Percentiles rank a stretch among this genome's conserved stretches.
These are phyloP conservation scores for Zygosaccharomyces pseudorouxii DNA, from an alignment of 805 yeast genomes.

Conservation along the genomic window DNA sequence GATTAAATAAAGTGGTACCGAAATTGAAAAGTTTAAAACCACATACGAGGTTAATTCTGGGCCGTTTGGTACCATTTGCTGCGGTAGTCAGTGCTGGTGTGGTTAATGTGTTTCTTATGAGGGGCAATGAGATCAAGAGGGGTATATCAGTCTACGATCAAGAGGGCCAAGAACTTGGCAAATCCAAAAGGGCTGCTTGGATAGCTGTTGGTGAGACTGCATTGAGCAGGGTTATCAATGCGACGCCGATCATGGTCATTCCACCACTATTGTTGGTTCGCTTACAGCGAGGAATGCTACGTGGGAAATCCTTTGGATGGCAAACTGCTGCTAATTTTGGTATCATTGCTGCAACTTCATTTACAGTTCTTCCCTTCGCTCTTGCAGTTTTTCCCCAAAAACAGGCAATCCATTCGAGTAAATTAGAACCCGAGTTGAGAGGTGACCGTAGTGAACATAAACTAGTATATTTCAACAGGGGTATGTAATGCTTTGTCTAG, in stretches of 20 bases:
- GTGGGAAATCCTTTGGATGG: slow-evolving; percentile 58
- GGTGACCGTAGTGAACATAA: slow-evolving; percentile 53
- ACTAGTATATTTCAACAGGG: slow-evolving; percentile 84
- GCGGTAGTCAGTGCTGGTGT: slow-evolving; percentile 98
- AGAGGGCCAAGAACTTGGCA: slow-evolving; percentile 63
- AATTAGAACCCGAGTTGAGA: slow-evolving; percentile 62
- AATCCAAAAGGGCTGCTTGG: slow-evolving; percentile 79
- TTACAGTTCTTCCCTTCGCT: slow-evolving; percentile 89
- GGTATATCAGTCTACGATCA: slow-evolving; percentile 71
- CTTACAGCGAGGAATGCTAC: slow-evolving; percentile 66
- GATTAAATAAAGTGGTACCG: slow-evolving; percentile 89
- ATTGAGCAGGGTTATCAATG: slow-evolving; percentile 87
- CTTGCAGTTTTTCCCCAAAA: slow-evolving; percentile 93
- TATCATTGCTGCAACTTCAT: slow-evolving; percentile 76
- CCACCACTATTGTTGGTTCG: slow-evolving; percentile 84
- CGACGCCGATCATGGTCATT: slow-evolving; percentile 95
- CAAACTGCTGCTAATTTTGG: slow-evolving; percentile 79
- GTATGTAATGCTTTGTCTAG: slow-evolving; percentile 50
- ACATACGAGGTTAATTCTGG: slow-evolving; percentile 61
- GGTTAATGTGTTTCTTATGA: slow-evolving; percentile 93
- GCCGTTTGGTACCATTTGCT: slow-evolving; percentile 94
- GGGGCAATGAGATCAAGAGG: slow-evolving; percentile 86
- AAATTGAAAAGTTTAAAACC: slow-evolving; percentile 67
- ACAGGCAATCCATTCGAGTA: slow-evolving; percentile 52
- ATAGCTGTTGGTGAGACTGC: slow-evolving; percentile 98